Evolutionary conservation across 2,329 filamentous ascomycete species (phyloP), one percentile per base, ranked within the genome.

Genomic region (Pestalotiopsis sp.): DNA sequence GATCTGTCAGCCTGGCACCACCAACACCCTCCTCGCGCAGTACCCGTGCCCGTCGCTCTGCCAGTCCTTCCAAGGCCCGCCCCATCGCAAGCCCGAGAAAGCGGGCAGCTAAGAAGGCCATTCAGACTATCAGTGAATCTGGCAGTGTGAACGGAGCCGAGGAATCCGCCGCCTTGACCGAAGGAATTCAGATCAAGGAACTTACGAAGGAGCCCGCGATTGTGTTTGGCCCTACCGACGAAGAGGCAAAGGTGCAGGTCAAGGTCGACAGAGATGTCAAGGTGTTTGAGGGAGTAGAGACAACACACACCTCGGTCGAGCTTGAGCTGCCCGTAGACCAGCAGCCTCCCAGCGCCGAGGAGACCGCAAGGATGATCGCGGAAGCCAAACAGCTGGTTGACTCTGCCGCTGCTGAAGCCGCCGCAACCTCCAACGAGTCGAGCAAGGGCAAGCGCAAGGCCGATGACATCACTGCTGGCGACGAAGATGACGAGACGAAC

Each of bases 371-470:
- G 67, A 94, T 98, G 92, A 91, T 98, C 69, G 91, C 91, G 36
- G 90, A 94, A 76, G 96, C 96, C 39, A 94, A 92, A 82, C 89
- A 91, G 73, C 97, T 98, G 93, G 95, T 98, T 4, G 88, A 92
- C 71, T 85, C 90, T 70, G 87, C 76, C 77, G 70, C 84, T 77
- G 76, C 81, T 66, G 78, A 78, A 13, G 76, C 82, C 7, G 77
- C 78, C 6, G 79, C 81, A 52, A 31, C 25, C 6, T 77, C 81
- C 17, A 76, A 74, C 7, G 78, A 79, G 39, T 78, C 81, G 56
- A 87, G 85, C 78, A 88, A 87, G 77, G 81, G 82, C 76, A 94
- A 94, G 85, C 90, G 94, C 75, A 95, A 95, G 83, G 89, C 89
- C 2, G 89, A 91, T 14, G 92, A 94, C 38, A 86, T 93, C 13